Percentiles rank a stretch among this genome's conserved stretches.
Conservation (phyloP, 2,329 filamentous ascomycete species). For the Colletotrichum brevisporum region DNA sequence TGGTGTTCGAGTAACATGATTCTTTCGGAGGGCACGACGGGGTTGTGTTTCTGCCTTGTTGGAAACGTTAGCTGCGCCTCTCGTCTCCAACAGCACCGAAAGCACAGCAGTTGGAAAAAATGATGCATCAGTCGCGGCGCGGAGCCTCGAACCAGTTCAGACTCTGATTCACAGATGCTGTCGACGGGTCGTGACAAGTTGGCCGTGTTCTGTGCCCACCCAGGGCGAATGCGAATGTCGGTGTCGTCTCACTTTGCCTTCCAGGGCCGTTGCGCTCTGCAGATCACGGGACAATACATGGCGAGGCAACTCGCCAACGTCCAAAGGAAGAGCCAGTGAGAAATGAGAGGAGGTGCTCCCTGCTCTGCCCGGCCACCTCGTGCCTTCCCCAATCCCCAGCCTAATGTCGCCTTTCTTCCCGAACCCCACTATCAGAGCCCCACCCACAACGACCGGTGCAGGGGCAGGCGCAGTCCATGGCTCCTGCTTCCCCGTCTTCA, state of each 20-base stretch:
- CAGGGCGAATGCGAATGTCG: constrained; percentile 3
- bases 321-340: neutral
- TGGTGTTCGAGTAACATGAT: neutral
- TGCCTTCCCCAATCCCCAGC: constrained; percentile 2
- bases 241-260: constrained; percentile 7
- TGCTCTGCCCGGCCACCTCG: neutral
- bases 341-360: neutral
- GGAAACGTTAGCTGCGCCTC: neutral
- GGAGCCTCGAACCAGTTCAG: neutral
- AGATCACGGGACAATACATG: constrained; percentile 18
- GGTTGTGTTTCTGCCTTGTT: neutral
- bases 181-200: neutral
- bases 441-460: neutral
- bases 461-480: neutral
- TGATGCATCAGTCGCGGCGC: constrained; percentile 1
- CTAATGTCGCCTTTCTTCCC: neutral
- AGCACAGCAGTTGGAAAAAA: neutral
- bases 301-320: neutral
- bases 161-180: neutral
- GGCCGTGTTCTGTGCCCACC: constrained; percentile 1
- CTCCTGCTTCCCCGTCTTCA: constrained; percentile 26
- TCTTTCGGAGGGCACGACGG: neutral
- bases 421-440: too few relatives aligned
- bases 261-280: neutral
- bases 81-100: neutral